Percentiles rank a stretch among this genome's conserved stretches.
These are phyloP conservation scores for Ceratobasidium sp. DNA, from an alignment of 1,284 basidiomycete species.

Conservation along the genomic window DNA sequence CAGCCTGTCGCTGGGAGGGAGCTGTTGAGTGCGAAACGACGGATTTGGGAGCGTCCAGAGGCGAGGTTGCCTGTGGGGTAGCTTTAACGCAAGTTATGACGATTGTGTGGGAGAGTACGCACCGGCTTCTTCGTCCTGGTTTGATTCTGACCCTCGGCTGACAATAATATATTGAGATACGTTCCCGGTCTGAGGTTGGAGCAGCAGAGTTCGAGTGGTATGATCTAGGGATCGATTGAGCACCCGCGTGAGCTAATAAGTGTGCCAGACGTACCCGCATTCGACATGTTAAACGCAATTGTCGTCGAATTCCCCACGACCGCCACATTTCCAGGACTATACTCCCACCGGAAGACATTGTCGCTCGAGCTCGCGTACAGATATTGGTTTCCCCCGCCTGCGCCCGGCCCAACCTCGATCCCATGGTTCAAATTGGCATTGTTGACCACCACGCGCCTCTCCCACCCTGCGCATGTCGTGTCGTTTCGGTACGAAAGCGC, in stretches of 20 bases:
- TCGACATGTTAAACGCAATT: conserved; percentile 58
- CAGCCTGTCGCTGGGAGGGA: conserved; percentile 43
- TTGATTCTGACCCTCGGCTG: conserved; percentile 58
- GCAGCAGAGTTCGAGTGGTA: conserved; percentile 59
- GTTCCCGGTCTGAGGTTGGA: conserved; percentile 52
- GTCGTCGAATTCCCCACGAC: conserved; percentile 48
- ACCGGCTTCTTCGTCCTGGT: conserved; percentile 60
- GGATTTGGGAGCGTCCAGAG: conserved; percentile 62
- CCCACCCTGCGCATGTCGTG: conserved; percentile 56
- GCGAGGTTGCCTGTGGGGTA: conserved; percentile 45
- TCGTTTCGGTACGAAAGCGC: conserved; percentile 53
- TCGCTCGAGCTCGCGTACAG: conserved; percentile 50
- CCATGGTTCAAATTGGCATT: conserved; percentile 61
- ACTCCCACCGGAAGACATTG: conserved; percentile 36
- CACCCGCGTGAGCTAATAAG: no score
- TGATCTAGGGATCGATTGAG: no score
- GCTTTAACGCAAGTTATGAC: background rate
- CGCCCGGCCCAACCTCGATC: conserved; percentile 55
- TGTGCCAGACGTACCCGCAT: no score
- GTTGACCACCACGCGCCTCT: conserved; percentile 58
- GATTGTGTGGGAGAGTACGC: background rate
- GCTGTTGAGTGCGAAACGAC: conserved; percentile 54
- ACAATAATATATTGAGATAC: conserved; percentile 51
- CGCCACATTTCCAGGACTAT: conserved; percentile 38
- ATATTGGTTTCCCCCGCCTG: conserved; percentile 46